These are phyloP conservation scores for Ophiocordyceps polyrhachis-furcata DNA, from an alignment of 2,329 filamentous ascomycete genomes.

Conservation along the genomic window DNA sequence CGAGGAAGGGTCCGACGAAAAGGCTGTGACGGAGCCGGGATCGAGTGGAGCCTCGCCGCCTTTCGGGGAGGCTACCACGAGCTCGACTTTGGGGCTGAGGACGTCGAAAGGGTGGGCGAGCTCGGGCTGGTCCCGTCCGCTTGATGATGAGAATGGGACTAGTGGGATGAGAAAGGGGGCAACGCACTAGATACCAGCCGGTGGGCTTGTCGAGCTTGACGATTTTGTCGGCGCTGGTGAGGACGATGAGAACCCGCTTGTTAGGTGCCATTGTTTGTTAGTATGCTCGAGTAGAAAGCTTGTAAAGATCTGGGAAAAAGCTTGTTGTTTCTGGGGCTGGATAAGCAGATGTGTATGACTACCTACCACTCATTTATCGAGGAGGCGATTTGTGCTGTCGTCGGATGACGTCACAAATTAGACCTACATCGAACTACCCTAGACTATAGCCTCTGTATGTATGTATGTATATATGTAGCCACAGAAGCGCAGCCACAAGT, in stretches of 20 bases:
- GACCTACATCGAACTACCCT: too few species aligned
- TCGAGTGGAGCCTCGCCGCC: slow-evolving; percentile 45
- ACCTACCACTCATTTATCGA: too few species aligned
- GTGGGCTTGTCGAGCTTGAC: slow-evolving; percentile 32
- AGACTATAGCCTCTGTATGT: too few species aligned
- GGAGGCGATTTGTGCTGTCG: neutral
- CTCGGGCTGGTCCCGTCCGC: slow-evolving; percentile 25
- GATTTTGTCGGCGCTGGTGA: slow-evolving; percentile 42
- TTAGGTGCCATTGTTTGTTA: slow-evolving; percentile 21
- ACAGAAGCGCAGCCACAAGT: too few species aligned
- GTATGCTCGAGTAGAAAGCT: neutral
- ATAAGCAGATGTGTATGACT: too few species aligned
- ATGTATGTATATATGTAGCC: too few species aligned
- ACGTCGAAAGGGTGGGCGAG: slow-evolving; percentile 46
- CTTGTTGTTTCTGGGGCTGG: neutral
- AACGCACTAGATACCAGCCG: slow-evolving; percentile 48
- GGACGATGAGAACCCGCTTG: slow-evolving; percentile 53
- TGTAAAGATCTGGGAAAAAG: neutral
- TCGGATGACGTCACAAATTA: neutral
- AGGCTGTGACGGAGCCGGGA: slow-evolving; percentile 34
- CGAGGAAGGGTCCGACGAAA: slow-evolving; percentile 32
- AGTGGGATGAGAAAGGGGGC: neutral
- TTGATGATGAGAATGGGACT: neutral
- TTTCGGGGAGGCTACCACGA: slow-evolving; percentile 41
- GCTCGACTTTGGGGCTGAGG: slow-evolving; percentile 30